A percentile compares a stretch with the other conserved stretches of the same genome.
Conservation (phyloP, 2,329 filamentous ascomycete genomes). For the Fusarium musae region DNA sequence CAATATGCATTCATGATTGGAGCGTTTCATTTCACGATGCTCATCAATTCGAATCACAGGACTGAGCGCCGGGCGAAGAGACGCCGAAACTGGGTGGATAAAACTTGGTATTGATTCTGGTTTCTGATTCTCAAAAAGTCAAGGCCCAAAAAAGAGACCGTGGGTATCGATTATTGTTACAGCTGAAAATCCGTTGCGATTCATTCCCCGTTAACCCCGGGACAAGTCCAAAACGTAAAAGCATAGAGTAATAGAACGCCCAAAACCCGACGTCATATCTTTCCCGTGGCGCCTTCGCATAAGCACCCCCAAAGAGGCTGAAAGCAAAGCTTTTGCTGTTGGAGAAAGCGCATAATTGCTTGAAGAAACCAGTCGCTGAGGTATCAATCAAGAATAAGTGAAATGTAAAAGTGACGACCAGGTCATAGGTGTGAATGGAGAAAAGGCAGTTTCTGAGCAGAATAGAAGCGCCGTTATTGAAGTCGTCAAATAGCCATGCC, state of each 20-base stretch:
- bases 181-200: slow-evolving; percentile 13
- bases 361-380: slow-evolving; percentile 6
- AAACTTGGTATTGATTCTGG: slow-evolving; percentile 20
- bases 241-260: slow-evolving; percentile 11
- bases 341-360: background rate
- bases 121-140: slow-evolving; percentile 5
- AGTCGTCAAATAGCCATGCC: slow-evolving; percentile 28
- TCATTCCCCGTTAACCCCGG: slow-evolving; percentile 13
- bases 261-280: slow-evolving; percentile 15
- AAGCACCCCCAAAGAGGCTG: background rate
- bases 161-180: slow-evolving; percentile 38
- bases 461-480: slow-evolving; percentile 19
- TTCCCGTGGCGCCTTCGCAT: slow-evolving; percentile 23
- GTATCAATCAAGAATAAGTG: slow-evolving; percentile 31
- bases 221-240: slow-evolving; percentile 25
- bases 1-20: slow-evolving; percentile 14
- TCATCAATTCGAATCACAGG: background rate
- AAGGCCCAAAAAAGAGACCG: slow-evolving; percentile 20
- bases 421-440: slow-evolving; percentile 2
- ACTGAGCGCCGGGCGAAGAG: slow-evolving; percentile 2
- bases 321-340: background rate
- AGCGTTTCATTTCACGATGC: slow-evolving; percentile 11
- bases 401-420: slow-evolving; percentile 8
- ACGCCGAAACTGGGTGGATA: slow-evolving; percentile 12
- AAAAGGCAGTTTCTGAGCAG: background rate